A percentile compares a stretch with the other conserved stretches of the same genome.
Evolutionary conservation across 306 rosid species (phyloP).

Genomic region (Casuarina glauca): DNA sequence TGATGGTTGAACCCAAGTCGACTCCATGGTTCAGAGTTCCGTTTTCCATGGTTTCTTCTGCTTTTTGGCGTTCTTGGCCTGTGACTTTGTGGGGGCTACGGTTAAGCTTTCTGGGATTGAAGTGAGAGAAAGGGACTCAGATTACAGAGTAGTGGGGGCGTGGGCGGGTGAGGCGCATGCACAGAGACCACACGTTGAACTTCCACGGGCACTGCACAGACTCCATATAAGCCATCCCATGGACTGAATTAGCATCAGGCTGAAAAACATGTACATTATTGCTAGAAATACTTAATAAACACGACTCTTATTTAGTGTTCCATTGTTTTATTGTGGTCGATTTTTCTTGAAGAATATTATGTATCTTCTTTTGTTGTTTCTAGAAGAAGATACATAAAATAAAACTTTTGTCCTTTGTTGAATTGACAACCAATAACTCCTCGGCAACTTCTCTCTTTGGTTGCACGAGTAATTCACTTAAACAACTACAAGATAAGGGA

Average conservation of each 20-base stretch:
- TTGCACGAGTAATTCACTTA: too few relatives aligned
- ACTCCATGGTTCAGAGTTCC: slow-evolving; percentile 38
- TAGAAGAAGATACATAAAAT: too few relatives aligned
- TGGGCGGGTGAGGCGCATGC: slow-evolving; percentile 13
- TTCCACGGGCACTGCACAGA: slow-evolving; percentile 9
- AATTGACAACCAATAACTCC: too few relatives aligned
- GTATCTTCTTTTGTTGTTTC: too few relatives aligned
- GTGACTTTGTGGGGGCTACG: neutral
- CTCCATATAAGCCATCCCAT: slow-evolving; percentile 20
- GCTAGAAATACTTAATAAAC: too few relatives aligned
- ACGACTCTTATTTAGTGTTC: too few relatives aligned
- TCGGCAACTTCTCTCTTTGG: too few relatives aligned
- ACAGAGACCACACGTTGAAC: slow-evolving; percentile 40
- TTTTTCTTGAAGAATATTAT: too few relatives aligned
- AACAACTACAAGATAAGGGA: too few relatives aligned
- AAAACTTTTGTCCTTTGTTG: too few relatives aligned
- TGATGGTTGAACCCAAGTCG: slow-evolving; percentile 55
- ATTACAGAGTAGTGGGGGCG: neutral
- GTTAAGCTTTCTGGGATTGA: neutral
- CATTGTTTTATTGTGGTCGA: too few relatives aligned
- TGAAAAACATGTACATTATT: neutral
- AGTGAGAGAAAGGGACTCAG: neutral
- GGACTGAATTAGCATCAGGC: neutral
- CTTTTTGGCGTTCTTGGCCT: neutral
- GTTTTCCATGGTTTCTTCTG: slow-evolving; percentile 44